Evolutionary conservation across 73 alveolate species (phyloP), one percentile per base, ranked within the genome.

Genomic region (Stentor roeselii): DNA sequence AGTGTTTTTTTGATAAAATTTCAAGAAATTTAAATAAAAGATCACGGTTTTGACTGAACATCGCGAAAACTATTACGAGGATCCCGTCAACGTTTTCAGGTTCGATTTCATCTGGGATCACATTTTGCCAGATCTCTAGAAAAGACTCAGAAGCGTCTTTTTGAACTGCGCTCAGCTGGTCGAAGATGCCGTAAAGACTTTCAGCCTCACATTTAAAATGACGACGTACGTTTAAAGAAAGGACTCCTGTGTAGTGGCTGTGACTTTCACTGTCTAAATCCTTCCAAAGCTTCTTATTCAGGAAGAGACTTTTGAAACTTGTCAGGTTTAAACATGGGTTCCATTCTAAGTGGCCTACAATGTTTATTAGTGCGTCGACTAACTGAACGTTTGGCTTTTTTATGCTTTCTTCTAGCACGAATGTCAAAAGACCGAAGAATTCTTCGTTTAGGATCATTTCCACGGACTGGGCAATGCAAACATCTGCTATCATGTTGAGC

Each of bases 331-430:
- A 11, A 11, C 34, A 15, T 67, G 37, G 80, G 41, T 67, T 67
- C 37, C 80, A 67, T 67, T 32, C 80, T 0, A 67, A 32, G 27
- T 67, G n/a, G 15, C 80, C 80, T n/a, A 67, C 41, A 67, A 67
- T 67, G 21, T 67, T 67, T 67, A 21, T 67, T 21, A 67, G 11
- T n/a, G 80, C n/a, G 41, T 67, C 80, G 27, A 67, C 2, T 32
- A 67, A 34, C n/a, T 32, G n/a, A 11, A 21, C 80, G 34, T 21
- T 67, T 21, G 37, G n/a, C 37, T 67, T 32, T 67, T 21, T 67
- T 21, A 67, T 67, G 14, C 42, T 27, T 0, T 67, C 80, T 67
- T 67, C 80, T 21, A 67, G 41, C 42, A 67, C 80, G 34, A 67
- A 32, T 30, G 27, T 32, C 14, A 67, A 34, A 14, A 67, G 37